Base-by-base conservation (phyloP, 306 rosid genomes). In the Spatholobus suberectus region DNA sequence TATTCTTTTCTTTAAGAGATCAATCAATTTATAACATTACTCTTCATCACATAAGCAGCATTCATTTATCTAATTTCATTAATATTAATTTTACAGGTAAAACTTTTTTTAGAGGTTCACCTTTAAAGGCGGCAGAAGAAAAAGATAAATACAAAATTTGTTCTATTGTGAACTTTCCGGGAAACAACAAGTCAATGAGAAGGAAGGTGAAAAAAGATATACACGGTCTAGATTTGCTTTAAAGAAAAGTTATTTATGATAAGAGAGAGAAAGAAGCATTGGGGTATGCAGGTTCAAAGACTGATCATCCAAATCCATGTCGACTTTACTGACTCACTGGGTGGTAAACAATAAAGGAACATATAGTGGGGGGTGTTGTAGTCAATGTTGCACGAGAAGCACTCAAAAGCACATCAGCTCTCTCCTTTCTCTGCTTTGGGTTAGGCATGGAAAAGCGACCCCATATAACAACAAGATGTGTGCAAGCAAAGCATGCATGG, bases 371-470 rank as follows among this genome's bases (percentile, higher is more conserved):
- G 40, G 66, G 37, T 41, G 66, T 58, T 2, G n/a, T 8, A 66
- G 40, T 66, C 67, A 49, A 78, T 46, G 57, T 49, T 14, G 76
- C 68, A 78, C 55, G 52, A 67, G 76, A 78, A 77, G 41, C 73
- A 63, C 81, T 77, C 73, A 29, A 62, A 18, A 20, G 32, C 32
- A 1, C 32, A 29, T 29, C 32, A 29, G 32, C 32, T 29, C 32
- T 29, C 32, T 29, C 32, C 32, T 29, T 29, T n/a, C 20, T 9
- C 68, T 44, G 9, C 12, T n/a, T 65, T 13, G 35, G 32, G 82
- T 79, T 52, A 52, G 82, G 82, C 82, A 68, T 52, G 11, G 57
- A 79, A 67, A 79, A 78, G 67, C 73, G 52, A 35, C 75, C 27
- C 73, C 54, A 6, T 4, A 57, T 5, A 61, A 26, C 34, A 62